phyloP scores from a whole-genome alignment of 2,329 filamentous ascomycete genomes.

The Colletotrichum cuscutae region DNA sequence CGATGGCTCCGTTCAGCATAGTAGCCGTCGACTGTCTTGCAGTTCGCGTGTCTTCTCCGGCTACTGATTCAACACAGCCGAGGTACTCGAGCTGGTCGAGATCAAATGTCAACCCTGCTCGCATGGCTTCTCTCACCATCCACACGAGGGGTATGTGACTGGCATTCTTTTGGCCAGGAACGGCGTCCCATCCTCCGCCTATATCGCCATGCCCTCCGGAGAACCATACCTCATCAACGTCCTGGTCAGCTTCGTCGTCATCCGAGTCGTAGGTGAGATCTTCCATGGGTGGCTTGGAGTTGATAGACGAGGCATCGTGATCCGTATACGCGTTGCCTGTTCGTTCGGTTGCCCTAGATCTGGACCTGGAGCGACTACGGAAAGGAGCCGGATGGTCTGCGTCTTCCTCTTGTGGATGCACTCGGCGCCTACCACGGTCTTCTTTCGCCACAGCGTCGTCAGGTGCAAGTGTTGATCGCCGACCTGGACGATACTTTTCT shows the following conservation, averaged over 20 bases:
- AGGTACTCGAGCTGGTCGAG: constrained; percentile 73
- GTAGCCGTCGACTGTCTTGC: neutral
- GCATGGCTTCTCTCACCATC: constrained; percentile 71
- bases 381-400: constrained; percentile 54
- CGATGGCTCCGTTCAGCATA: constrained; percentile 24
- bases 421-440: constrained; percentile 15
- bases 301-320: constrained; percentile 23
- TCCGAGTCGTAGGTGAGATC: constrained; percentile 54
- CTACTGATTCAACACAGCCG: constrained; percentile 62
- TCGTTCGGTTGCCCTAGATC: constrained; percentile 28
- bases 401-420: constrained; percentile 21
- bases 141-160: constrained; percentile 77
- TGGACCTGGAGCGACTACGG: constrained; percentile 48
- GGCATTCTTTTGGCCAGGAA: constrained; percentile 67
- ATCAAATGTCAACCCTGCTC: constrained; percentile 78
- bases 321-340: neutral
- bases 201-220: constrained; percentile 82
- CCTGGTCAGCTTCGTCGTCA: constrained; percentile 64
- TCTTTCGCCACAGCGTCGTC: constrained; percentile 29
- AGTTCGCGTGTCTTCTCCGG: constrained; percentile 12
- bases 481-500: constrained; percentile 49
- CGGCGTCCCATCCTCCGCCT: constrained; percentile 78
- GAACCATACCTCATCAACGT: constrained; percentile 86
- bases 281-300: constrained; percentile 35
- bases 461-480: constrained; percentile 28